Conservation (phyloP, 2,329 filamentous ascomycete genomes). For the Colletotrichum acutatum region DNA sequence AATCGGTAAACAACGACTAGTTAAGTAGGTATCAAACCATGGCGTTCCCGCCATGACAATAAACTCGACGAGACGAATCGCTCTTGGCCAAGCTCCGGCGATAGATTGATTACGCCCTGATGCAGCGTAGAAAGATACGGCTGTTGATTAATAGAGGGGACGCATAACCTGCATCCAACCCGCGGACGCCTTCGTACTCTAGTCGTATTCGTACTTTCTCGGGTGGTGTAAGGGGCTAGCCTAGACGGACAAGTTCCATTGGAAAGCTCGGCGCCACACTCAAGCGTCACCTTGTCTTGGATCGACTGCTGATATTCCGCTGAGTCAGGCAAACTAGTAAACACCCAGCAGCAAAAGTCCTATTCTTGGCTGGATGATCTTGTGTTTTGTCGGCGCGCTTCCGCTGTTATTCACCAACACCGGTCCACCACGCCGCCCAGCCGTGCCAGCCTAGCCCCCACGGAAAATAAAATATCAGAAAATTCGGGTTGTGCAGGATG, state of each 20-base stretch:
- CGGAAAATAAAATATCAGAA: not conserved
- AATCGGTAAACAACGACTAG: not conserved
- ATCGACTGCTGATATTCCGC: conserved; percentile 8
- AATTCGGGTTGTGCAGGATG: not conserved
- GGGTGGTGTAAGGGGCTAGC: conserved; percentile 16
- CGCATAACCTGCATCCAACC: conserved; percentile 10
- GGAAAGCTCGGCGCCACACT: conserved; percentile 20
- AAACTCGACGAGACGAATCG: not conserved
- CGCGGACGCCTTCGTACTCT: conserved; percentile 28
- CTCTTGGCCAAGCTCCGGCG: not conserved
- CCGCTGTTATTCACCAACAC: not conserved
- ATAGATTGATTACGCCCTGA: not conserved
- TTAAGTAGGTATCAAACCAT: not conserved
- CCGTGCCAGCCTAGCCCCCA: not conserved
- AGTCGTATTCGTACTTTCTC: conserved; percentile 27
- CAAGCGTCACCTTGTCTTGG: not conserved
- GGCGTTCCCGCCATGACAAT: conserved; percentile 18
- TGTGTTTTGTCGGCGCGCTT: not conserved
- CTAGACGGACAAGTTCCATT: conserved; percentile 18
- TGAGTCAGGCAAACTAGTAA: conserved; percentile 13
- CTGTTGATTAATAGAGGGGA: conserved; percentile 25
- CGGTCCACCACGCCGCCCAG: not conserved
- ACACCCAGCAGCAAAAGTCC: not conserved
- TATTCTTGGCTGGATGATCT: not conserved
- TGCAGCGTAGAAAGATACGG: not conserved